Percentiles rank a stretch among this genome's conserved stretches.
phyloP scores from a whole-genome alignment of 2,329 filamentous ascomycete species.

The Talaromyces sp. region DNA sequence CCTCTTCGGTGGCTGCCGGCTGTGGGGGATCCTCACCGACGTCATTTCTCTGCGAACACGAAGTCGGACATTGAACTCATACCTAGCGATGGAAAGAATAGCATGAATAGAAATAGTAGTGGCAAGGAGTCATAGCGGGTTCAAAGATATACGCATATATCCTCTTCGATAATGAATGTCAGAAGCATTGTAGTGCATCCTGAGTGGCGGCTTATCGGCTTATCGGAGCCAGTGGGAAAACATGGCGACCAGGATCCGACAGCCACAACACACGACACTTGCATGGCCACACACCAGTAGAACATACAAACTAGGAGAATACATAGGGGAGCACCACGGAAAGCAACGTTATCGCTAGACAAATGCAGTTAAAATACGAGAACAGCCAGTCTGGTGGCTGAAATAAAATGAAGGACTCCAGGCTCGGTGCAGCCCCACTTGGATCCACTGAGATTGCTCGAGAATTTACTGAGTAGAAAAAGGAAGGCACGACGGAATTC shows the following conservation, averaged over 20 bases:
- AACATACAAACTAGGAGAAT: too few relatives aligned
- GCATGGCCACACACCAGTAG: background rate
- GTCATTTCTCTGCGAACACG: constrained; percentile 2
- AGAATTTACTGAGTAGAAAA: background rate
- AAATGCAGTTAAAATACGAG: constrained; percentile 3
- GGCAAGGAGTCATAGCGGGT: background rate
- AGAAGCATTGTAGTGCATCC: too few relatives aligned
- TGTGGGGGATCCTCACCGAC: constrained; percentile 13
- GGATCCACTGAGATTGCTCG: background rate
- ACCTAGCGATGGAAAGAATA: too few relatives aligned
- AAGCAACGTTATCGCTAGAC: background rate
- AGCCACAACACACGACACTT: constrained; percentile 1
- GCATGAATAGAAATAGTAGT: too few relatives aligned
- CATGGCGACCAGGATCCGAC: constrained; percentile 8
- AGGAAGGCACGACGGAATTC: background rate
- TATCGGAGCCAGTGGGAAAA: constrained; percentile 13
- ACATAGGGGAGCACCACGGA: too few relatives aligned
- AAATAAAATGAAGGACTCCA: background rate
- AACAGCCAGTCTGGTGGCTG: background rate
- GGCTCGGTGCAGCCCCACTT: background rate
- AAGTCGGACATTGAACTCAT: background rate
- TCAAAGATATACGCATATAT: background rate
- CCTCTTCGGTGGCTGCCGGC: background rate
- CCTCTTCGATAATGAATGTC: too few relatives aligned
- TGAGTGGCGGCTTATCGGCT: background rate